phyloP scores from a whole-genome alignment of 2,329 filamentous ascomycete species.

The Parastagonospora avenae region DNA sequence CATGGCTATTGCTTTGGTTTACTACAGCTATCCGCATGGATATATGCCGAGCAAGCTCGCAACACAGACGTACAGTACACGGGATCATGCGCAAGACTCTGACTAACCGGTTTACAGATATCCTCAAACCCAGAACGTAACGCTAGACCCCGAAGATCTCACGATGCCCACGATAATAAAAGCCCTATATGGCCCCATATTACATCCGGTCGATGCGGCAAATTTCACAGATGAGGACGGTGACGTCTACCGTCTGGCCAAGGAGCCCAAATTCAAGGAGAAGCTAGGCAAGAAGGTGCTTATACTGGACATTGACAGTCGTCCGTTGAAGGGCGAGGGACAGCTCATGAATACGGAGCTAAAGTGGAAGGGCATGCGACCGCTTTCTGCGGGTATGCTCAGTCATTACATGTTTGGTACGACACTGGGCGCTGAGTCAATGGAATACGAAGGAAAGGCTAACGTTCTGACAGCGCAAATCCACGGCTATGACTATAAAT shows the following conservation, averaged over 20 bases:
- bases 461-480: conserved; percentile 46
- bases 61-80: conserved; percentile 28
- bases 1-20: conserved; percentile 35
- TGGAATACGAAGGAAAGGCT: conserved; percentile 4
- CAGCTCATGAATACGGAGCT: conserved; percentile 44
- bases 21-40: conserved; percentile 34
- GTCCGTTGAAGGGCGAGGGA: conserved; percentile 39
- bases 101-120: conserved; percentile 20
- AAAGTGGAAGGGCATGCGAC: conserved; percentile 46
- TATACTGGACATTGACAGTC: conserved; percentile 46
- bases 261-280: conserved; percentile 39
- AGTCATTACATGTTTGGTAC: conserved; percentile 47
- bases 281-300: conserved; percentile 46
- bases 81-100: neutral
- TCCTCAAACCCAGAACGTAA: conserved; percentile 29
- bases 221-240: conserved; percentile 48
- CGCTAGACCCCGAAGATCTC: conserved; percentile 32
- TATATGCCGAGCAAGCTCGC: conserved; percentile 27
- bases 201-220: conserved; percentile 41
- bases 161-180: conserved; percentile 46
- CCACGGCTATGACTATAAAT: conserved; percentile 58
- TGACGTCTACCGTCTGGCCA: conserved; percentile 36
- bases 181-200: conserved; percentile 43
- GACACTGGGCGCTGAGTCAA: neutral
- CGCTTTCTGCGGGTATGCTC: conserved; percentile 46